Conservation (phyloP, 2,329 filamentous ascomycete species). For the Calycina marina region DNA sequence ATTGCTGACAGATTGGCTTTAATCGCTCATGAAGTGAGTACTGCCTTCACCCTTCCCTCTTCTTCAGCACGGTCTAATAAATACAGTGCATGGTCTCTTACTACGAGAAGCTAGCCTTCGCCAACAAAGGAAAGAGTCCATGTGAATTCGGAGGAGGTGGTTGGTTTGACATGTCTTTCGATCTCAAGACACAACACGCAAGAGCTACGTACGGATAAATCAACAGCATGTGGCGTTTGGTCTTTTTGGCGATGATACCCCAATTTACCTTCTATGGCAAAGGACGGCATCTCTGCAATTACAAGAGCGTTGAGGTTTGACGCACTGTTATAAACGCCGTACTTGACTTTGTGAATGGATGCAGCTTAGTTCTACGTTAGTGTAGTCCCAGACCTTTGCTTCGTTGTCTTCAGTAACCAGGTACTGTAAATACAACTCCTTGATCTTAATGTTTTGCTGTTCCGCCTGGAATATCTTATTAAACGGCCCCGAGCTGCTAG, state of each 20-base stretch:
- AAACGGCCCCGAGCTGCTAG: too few species aligned
- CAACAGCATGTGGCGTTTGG: slow-evolving; percentile 1
- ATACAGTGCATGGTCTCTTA: slow-evolving; percentile 50
- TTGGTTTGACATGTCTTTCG: slow-evolving; percentile 66
- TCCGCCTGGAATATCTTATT: too few species aligned
- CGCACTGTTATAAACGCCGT: too few species aligned
- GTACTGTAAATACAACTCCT: too few species aligned
- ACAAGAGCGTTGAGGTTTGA: too few species aligned
- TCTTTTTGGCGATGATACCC: slow-evolving; percentile 13
- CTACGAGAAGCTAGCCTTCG: slow-evolving; percentile 65
- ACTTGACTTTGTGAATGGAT: too few species aligned
- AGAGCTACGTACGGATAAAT: slow-evolving; percentile 19
- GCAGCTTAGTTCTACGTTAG: too few species aligned
- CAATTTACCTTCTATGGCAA: slow-evolving; percentile 3
- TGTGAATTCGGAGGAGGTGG: slow-evolving; percentile 63
- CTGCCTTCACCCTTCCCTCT: background rate
- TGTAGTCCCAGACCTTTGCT: too few species aligned
- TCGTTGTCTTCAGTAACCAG: too few species aligned
- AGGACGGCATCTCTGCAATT: too few species aligned
- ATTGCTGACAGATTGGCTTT: slow-evolving; percentile 61
- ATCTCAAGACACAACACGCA: slow-evolving; percentile 17
- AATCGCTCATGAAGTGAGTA: slow-evolving; percentile 55
- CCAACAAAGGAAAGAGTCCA: slow-evolving; percentile 50
- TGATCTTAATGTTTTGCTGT: too few species aligned
- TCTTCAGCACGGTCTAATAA: slow-evolving; percentile 3